Evolutionary conservation across 2,329 filamentous ascomycete species (phyloP).

Genomic region (Diaporthe amygdali): DNA sequence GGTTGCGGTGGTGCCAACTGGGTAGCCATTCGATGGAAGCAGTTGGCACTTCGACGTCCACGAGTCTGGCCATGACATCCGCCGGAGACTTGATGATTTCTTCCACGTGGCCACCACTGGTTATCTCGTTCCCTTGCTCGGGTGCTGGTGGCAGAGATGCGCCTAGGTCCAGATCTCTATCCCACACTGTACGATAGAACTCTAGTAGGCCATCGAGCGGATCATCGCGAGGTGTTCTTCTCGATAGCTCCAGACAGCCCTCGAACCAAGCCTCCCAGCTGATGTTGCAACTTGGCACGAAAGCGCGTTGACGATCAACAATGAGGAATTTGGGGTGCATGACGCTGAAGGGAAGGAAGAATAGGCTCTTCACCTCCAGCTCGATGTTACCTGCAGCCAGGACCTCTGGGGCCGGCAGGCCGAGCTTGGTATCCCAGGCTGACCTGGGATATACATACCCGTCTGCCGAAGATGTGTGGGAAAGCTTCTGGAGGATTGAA

Average conservation of each 20-base stretch:
- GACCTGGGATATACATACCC: constrained; percentile 67
- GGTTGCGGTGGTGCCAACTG: constrained; percentile 74
- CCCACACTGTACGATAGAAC: constrained; percentile 77
- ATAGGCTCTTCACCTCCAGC: constrained; percentile 76
- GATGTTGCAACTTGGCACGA: constrained; percentile 81
- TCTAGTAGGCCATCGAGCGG: constrained; percentile 65
- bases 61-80: constrained; percentile 13
- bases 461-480: constrained; percentile 67
- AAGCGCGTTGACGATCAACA: constrained; percentile 69
- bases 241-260: constrained; percentile 68
- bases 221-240: constrained; percentile 46
- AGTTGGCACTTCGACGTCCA: constrained; percentile 46
- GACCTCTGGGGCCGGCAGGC: constrained; percentile 61
- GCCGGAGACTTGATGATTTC: constrained; percentile 27
- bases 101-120: constrained; percentile 6
- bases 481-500: constrained; percentile 74
- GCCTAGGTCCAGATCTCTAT: constrained; percentile 32
- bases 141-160: neutral
- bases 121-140: neutral
- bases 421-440: constrained; percentile 65
- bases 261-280: constrained; percentile 92
- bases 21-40: constrained; percentile 59
- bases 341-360: constrained; percentile 81
- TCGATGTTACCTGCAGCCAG: constrained; percentile 66
- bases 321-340: constrained; percentile 87